Evolutionary conservation across 257 asterid species (phyloP), one percentile per base, ranked within the genome.

Genomic region (Echium plantagineum): DNA sequence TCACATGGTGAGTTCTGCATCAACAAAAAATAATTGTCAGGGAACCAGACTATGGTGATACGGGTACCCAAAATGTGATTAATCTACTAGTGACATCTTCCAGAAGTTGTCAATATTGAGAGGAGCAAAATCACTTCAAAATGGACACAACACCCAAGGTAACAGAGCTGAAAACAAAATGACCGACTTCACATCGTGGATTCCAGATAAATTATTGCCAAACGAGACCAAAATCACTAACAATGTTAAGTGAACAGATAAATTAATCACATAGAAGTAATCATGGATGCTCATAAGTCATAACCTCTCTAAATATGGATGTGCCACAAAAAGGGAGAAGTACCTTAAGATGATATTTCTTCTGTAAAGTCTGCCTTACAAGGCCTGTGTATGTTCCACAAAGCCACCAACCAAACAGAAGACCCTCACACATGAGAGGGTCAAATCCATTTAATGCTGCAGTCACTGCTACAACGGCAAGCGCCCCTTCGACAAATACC

Each of bases 361-460:
- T 93, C 85, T 93, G 99, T 72, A 93, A 70, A 0, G 91, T 67
- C 73, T 93, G 97, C 57, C 96, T 75, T 48, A 77, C 73, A 59
- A 89, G 81, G 60, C 97, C 96, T 35, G 98, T 88, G 78, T 89
- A 89, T 72, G 87, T 85, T 48, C 98, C 97, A 76, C 98, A 93
- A 96, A 93, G 81, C 99, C 99, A 93, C 99, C 99, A 93, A 76
- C 99, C 76, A 76, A 93, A 93, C 55, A 86, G 69, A 78, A 93
- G 74, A 55, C 99, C 97, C 78, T 93, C 97, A 60, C 78, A 66
- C 42, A 93, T 74, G 73, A 89, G 97, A 74, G 99, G 97, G 63
- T 93, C 99, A 69, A 93, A 69, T 53, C 97, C 96, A 59, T 93
- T 83, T 15, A 84, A 73, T 54, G 86, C 87, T 47, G 91, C 94